Conservation (phyloP, 2,329 filamentous ascomycete genomes). For the Apiospora pterosperma region DNA sequence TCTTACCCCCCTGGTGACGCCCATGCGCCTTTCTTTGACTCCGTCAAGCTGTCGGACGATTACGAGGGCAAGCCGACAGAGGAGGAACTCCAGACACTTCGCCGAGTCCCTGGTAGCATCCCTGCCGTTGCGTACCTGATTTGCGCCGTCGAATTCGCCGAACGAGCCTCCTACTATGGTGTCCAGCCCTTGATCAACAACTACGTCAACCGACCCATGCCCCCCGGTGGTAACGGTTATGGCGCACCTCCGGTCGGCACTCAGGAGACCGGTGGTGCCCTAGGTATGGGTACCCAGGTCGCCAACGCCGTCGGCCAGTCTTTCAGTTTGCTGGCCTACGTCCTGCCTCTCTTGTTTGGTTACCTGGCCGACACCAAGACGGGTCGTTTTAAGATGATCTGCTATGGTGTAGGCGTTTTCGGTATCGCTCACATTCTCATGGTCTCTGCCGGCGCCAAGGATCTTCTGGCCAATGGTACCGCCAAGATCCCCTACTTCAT, state of each 20-base stretch:
- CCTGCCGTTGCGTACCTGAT: slow-evolving; percentile 53
- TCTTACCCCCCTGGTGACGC: slow-evolving; percentile 4
- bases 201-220: slow-evolving; percentile 59
- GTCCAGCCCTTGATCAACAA: slow-evolving; percentile 53
- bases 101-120: slow-evolving; percentile 43
- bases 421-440: slow-evolving; percentile 68
- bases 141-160: slow-evolving; percentile 57
- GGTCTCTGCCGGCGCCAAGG: slow-evolving; percentile 52
- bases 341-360: slow-evolving; percentile 51
- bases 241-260: slow-evolving; percentile 37
- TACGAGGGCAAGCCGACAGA: slow-evolving; percentile 39
- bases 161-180: slow-evolving; percentile 60
- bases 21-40: slow-evolving; percentile 22
- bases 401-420: slow-evolving; percentile 64
- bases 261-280: slow-evolving; percentile 52
- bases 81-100: slow-evolving; percentile 37
- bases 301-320: slow-evolving; percentile 50
- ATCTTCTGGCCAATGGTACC: slow-evolving; percentile 40
- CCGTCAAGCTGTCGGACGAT: slow-evolving; percentile 21
- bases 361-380: slow-evolving; percentile 65
- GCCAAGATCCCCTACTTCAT: slow-evolving; percentile 57
- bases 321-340: slow-evolving; percentile 56
- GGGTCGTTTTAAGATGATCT: slow-evolving; percentile 70
- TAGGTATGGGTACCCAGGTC: slow-evolving; percentile 54
- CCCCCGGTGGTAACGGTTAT: slow-evolving; percentile 43